Conservation (phyloP, 495 filamentous ascomycete genomes). For the Geoglossum glabrum region DNA sequence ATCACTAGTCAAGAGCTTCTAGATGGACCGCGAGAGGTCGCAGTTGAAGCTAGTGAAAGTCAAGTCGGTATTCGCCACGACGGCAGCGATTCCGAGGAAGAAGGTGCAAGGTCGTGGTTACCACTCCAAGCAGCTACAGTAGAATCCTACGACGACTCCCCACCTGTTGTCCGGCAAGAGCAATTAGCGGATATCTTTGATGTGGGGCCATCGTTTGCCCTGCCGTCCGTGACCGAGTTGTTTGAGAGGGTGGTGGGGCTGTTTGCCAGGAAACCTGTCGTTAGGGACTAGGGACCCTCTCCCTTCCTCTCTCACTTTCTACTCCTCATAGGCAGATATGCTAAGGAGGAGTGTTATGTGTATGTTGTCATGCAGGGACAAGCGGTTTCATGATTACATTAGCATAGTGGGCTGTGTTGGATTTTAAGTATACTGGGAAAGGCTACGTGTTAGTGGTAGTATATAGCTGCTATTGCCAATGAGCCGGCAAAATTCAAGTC, state of each 20-base stretch:
- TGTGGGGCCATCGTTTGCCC: constrained; percentile 46
- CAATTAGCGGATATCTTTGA: constrained; percentile 57
- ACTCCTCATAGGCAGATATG: no score
- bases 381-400: no score
- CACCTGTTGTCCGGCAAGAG: constrained; percentile 37
- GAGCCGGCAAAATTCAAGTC: no score
- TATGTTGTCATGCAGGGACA: no score
- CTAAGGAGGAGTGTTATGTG: no score
- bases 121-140: background rate
- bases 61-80: constrained; percentile 14
- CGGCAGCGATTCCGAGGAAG: constrained; percentile 12
- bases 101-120: background rate
- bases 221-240: constrained; percentile 58
- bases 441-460: no score
- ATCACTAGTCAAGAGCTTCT: background rate
- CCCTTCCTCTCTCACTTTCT: background rate
- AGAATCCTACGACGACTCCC: constrained; percentile 15
- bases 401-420: no score
- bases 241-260: constrained; percentile 53
- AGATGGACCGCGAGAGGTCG: background rate
- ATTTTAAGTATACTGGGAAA: no score
- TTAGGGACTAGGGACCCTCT: background rate
- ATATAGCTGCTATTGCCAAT: no score
- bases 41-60: background rate
- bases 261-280: constrained; percentile 26